Evolutionary conservation across 345 rosid species (phyloP).

Genomic region (Lepidium aucheri): DNA sequence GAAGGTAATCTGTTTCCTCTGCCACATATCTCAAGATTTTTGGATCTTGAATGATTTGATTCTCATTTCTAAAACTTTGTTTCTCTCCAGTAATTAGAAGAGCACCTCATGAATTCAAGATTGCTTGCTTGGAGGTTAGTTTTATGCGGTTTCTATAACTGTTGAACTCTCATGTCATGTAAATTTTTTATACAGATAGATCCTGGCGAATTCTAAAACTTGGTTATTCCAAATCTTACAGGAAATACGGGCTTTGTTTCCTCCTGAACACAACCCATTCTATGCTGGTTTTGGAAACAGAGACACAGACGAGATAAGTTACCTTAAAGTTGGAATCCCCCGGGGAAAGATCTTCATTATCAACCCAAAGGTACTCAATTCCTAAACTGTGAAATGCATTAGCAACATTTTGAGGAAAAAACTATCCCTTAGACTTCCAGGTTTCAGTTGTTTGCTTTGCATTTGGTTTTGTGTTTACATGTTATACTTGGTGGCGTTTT

Average conservation of each 20-base stretch:
- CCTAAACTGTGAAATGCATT: background rate
- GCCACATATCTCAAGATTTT: background rate
- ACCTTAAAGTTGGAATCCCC: conserved; percentile 94
- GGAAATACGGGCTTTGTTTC: conserved; percentile 86
- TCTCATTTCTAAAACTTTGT: background rate
- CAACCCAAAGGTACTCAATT: conserved; percentile 72
- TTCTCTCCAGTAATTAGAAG: conserved; percentile 72
- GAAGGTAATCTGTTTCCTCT: conserved; percentile 53
- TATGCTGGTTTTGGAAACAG: conserved; percentile 99
- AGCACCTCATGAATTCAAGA: conserved; percentile 99
- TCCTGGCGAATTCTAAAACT: background rate
- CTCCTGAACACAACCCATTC: conserved; percentile 83
- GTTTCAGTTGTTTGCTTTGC: background rate
- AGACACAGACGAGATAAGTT: conserved; percentile 95
- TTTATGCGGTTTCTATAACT: conserved; percentile 4
- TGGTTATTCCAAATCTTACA: conserved; percentile 12
- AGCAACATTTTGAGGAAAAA: background rate
- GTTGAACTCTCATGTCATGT: background rate
- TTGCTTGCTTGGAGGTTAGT: conserved; percentile 95
- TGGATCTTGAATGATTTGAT: background rate
- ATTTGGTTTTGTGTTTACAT: background rate
- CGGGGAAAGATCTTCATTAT: conserved; percentile 89
- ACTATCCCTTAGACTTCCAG: background rate
- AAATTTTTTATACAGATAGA: background rate
- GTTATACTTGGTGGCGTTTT: background rate